Base-by-base conservation (phyloP, 495 filamentous ascomycete species). In the Penicillium psychrofluorescens region DNA sequence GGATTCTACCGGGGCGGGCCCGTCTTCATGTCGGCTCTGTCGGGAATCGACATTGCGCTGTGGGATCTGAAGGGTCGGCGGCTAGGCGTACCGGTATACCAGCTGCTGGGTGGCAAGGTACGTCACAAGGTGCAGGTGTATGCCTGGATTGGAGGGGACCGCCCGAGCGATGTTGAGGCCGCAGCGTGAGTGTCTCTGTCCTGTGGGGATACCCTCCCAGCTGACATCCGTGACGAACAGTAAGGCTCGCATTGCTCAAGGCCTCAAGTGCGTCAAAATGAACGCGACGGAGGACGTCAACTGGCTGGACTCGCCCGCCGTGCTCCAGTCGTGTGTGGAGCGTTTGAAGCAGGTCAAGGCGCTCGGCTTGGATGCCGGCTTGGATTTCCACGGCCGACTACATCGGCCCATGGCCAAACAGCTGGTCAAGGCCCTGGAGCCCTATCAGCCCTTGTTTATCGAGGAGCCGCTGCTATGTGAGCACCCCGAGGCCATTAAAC, bases 321-420 rank as follows among this genome's bases (percentile, higher is more conserved):
- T 70, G 0, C 66, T 91, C 4, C 66, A 83, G 28, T 66, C 75
- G 14, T 80, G 76, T 50, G 80, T 88, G 4, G 82, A 88, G 43
- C 72, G 86, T 4, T 63, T 90, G 7, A 83, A 81, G 51, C 64
- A 71, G 7, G 86, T 91, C 32, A 89, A 86, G 57, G 73, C 76
- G 0, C 54, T 85, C 2, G 85, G 86, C 3, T 72, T 91, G 52
- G 85, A 89, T 48, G 85, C 71, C 3, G 86, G 76, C 3, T 64
- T 91, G 11, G 86, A 91, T 59, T 90, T 90, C 61, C 86, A 90
- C 51, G 86, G 86, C 14, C 77, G 86, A 35, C 62, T 90, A 7
- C 86, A 90, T 62, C 82, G 82, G 39, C 85, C 86, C 4, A 89
- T 89, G 86, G 85, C 85, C 7, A 88, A 87, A 55, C 86, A 88